Evolutionary conservation across 192 early-diverging fungal genomes (phyloP).

Genomic region (Martensiomyces pterosporus): DNA sequence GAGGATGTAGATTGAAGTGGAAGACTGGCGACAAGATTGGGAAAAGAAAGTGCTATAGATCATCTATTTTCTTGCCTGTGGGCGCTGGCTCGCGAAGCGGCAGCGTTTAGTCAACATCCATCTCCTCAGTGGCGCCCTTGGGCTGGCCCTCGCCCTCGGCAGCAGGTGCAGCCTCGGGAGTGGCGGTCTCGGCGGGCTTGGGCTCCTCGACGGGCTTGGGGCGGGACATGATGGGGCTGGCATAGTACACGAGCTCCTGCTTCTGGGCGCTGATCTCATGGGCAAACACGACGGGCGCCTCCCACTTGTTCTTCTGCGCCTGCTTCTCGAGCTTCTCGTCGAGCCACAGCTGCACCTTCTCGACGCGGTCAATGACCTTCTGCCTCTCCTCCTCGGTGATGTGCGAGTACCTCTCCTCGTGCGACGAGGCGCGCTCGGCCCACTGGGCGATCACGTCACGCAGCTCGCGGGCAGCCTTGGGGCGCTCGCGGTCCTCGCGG

Average conservation of each 20-base stretch:
- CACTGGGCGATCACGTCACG: conserved; percentile 73
- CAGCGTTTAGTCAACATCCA: conserved; percentile 70
- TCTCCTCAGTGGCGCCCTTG: conserved; percentile 51
- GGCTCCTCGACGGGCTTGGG: conserved; percentile 84
- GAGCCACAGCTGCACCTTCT: conserved; percentile 82
- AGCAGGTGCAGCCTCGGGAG: conserved; percentile 28
- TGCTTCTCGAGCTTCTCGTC: conserved; percentile 75
- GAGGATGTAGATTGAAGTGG: too few species aligned
- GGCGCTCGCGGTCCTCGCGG: conserved; percentile 81
- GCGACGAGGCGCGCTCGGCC: conserved; percentile 63
- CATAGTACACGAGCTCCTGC: conserved; percentile 66
- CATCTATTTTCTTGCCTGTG: too few species aligned
- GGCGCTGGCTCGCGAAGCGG: too few species aligned
- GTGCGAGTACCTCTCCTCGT: conserved; percentile 84
- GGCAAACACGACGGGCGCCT: conserved; percentile 63
- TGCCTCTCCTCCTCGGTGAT: conserved; percentile 83
- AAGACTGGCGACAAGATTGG: background rate
- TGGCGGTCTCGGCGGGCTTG: conserved; percentile 51
- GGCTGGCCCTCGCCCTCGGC: conserved; percentile 41
- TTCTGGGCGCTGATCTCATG: conserved; percentile 61
- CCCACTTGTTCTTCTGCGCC: conserved; percentile 70
- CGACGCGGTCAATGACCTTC: conserved; percentile 68
- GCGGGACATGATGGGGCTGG: conserved; percentile 77
- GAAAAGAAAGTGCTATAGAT: background rate
- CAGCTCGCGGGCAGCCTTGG: conserved; percentile 76